Base-by-base conservation (phyloP, 1,284 basidiomycete species). In the Moniliella sp. region DNA sequence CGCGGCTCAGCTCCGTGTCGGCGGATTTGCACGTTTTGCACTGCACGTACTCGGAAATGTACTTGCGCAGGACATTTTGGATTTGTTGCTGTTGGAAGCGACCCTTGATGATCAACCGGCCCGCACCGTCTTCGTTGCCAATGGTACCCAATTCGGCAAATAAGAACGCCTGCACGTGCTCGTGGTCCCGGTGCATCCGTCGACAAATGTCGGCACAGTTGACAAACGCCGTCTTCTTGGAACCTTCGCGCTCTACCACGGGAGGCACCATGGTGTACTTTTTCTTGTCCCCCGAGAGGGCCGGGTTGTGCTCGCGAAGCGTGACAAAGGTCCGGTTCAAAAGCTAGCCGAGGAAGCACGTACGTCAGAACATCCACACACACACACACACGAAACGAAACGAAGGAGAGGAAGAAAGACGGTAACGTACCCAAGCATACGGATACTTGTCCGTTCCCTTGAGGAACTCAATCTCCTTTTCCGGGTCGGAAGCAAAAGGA, bases 1-100 rank as follows among this genome's bases (percentile, higher is more conserved):
- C 84, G 65, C 94, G 94, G 30, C 78, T 78, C 29, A 99, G 72
- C 13, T 88, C 71, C 4, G 88, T 99, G 62, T 94, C 86, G 32
- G 83, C 82, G 3, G 86, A 93, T 67, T 93, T 94, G 72, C 88
- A 99, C 25, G 88, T 97, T 66, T 93, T 91, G 74, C 88, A 99
- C 26, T 84, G 93, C 37, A 99, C 91, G 66, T 99, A 97, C 66
- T 97, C 88, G 48, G 88, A n/a, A n/a, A n/a, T n/a, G n/a, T n/a
- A n/a, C n/a, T n/a, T n/a, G n/a, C 88, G 71, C 45, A 99, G 64
- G 5, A 99, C 84, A 61, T 93, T 93, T 65, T 99, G 91, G 46
- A 99, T 78, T 63, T 94, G 86, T 66, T 94, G 94, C 57, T 88
- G 88, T 61, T 86, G 84, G 73, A 93, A 99, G 42, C 83, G 74